Percentiles rank a stretch among this genome's conserved stretches.
These are phyloP conservation scores for Kluyveromyces siamensis DNA, from an alignment of 805 yeast genomes.

Conservation along the genomic window DNA sequence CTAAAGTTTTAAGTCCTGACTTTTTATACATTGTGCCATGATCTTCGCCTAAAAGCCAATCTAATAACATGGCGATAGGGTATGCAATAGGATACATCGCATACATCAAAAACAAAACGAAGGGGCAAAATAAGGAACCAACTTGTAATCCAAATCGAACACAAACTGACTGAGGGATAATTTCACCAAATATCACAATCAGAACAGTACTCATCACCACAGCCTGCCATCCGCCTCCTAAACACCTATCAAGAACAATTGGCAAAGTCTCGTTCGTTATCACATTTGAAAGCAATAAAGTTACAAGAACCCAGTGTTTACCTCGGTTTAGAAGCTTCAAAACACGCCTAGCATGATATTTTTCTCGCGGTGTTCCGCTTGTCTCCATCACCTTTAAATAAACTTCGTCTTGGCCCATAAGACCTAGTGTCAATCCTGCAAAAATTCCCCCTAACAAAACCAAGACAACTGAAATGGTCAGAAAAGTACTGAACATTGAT, in stretches of 20 bases:
- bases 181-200: slow-evolving; percentile 91
- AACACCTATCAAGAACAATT: slow-evolving; percentile 80
- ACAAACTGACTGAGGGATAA: slow-evolving; percentile 89
- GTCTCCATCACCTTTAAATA: slow-evolving; percentile 82
- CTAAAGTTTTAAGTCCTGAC: slow-evolving; percentile 87
- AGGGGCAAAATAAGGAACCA: slow-evolving; percentile 86
- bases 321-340: slow-evolving; percentile 66
- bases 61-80: slow-evolving; percentile 78
- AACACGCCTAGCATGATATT: slow-evolving; percentile 62
- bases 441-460: slow-evolving; percentile 82
- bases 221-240: slow-evolving; percentile 98
- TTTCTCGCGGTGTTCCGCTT: slow-evolving; percentile 71
- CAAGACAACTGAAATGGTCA: slow-evolving; percentile 45
- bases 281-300: slow-evolving; percentile 75
- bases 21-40: slow-evolving; percentile 93
- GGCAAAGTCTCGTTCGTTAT: slow-evolving; percentile 93
- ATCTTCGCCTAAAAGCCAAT: slow-evolving; percentile 81
- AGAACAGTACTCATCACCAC: slow-evolving; percentile 88
- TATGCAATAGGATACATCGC: slow-evolving; percentile 85
- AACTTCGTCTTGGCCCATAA: slow-evolving; percentile 98
- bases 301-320: slow-evolving; percentile 94
- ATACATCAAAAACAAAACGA: slow-evolving; percentile 79
- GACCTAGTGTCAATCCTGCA: slow-evolving; percentile 88
- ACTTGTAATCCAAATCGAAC: slow-evolving; percentile 88
- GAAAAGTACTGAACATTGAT: slow-evolving; percentile 37